A percentile compares a stretch with the other conserved stretches of the same genome.
phyloP scores from a whole-genome alignment of 768 basidiomycete species.

The Rhodocollybia butyracea region DNA sequence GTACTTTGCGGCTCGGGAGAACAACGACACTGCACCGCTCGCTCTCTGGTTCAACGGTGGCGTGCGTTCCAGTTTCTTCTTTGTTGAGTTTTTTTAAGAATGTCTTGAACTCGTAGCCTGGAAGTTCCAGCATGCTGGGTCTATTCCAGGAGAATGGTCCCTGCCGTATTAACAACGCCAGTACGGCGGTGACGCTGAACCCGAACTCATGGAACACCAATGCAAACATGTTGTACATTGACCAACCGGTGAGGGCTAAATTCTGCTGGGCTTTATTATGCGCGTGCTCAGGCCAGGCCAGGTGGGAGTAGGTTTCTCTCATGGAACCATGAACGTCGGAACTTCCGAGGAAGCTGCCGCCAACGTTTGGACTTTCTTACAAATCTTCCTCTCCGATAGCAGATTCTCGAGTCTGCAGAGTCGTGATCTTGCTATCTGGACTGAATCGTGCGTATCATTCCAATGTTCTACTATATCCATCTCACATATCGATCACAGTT shows the following conservation, averaged over 20 bases:
- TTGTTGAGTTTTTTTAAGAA: not conserved
- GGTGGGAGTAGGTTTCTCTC: constrained; percentile 40
- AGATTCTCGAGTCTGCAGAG: constrained; percentile 31
- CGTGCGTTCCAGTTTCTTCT: constrained; percentile 22
- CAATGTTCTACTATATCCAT: not conserved
- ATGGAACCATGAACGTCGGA: constrained; percentile 28
- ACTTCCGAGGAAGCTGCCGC: constrained; percentile 32
- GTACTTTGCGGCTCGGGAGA: constrained; percentile 65
- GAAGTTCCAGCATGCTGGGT: constrained; percentile 36
- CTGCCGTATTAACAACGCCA: constrained; percentile 40
- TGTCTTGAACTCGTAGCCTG: constrained; percentile 20
- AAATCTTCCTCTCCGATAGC: constrained; percentile 36
- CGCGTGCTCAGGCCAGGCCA: no score
- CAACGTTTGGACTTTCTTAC: constrained; percentile 38
- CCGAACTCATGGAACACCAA: constrained; percentile 38
- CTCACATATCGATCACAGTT: constrained; percentile 31
- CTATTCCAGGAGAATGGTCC: constrained; percentile 60
- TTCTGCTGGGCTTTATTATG: no score
- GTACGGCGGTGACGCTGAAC: constrained; percentile 29
- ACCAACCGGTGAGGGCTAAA: constrained; percentile 32
- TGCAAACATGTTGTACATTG: constrained; percentile 36
- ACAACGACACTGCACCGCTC: constrained; percentile 58
- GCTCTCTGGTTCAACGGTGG: constrained; percentile 68
- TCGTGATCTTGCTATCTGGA: constrained; percentile 38
- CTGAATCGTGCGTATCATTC: constrained; percentile 25